Conservation (phyloP, 2,329 filamentous ascomycete species). For the Aspergillus fumigatus region DNA sequence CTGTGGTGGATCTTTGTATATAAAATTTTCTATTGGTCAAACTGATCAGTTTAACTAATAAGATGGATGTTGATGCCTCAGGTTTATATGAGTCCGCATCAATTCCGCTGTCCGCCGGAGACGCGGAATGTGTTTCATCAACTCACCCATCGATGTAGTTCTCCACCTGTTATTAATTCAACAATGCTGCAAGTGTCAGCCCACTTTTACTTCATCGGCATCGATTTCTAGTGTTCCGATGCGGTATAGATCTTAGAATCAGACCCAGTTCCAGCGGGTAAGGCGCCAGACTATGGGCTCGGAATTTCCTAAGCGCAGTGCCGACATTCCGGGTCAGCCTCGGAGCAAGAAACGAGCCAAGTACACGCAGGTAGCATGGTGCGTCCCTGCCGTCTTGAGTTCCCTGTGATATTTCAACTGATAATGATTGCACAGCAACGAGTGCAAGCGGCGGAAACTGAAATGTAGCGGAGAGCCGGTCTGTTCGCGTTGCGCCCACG, state of each 20-base stretch:
- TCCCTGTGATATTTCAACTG: not conserved
- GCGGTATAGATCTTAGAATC: not conserved
- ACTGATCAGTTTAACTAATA: not conserved
- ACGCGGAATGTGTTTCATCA: not conserved
- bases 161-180: not conserved
- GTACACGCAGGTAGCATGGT: conserved; percentile 35
- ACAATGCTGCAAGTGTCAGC: not conserved
- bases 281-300: conserved; percentile 5
- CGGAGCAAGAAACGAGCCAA: conserved; percentile 30
- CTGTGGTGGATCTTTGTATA: not conserved
- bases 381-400: conserved; percentile 2
- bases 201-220: not conserved
- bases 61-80: not conserved
- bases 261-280: not conserved
- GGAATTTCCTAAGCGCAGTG: conserved; percentile 4
- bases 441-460: conserved; percentile 71
- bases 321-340: conserved; percentile 14
- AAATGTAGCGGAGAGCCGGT: conserved; percentile 69
- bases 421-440: conserved; percentile 49
- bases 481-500: conserved; percentile 58
- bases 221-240: not conserved
- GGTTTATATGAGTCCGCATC: not conserved
- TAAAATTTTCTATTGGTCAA: not conserved
- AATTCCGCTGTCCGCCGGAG: conserved; percentile 1
- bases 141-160: not conserved